phyloP scores from a whole-genome alignment of 164 flowering plant species.

The Sextonia rubra region DNA sequence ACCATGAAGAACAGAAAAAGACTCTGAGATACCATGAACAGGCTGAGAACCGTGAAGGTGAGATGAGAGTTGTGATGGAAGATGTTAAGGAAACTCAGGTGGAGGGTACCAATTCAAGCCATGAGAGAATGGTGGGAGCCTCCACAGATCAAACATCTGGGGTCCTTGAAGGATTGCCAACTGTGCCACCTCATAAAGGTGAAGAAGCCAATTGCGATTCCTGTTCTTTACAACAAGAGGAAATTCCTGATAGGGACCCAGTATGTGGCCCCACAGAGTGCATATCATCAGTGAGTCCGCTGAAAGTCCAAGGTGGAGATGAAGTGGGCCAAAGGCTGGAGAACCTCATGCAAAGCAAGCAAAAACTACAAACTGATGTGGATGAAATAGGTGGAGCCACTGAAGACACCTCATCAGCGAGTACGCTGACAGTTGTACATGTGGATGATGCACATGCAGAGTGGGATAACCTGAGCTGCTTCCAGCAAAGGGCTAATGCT shows the following conservation, averaged over 20 bases:
- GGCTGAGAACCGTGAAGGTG: conserved; percentile 18
- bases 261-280: conserved; percentile 12
- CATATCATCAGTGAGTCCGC: conserved; percentile 23
- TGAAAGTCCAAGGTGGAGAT: conserved; percentile 15
- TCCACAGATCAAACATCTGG: neutral
- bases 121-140: conserved; percentile 7
- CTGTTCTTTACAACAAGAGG: conserved; percentile 3
- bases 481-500: conserved; percentile 75
- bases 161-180: conserved; percentile 18
- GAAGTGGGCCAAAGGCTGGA: conserved; percentile 20
- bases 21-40: conserved; percentile 1
- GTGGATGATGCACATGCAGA: conserved; percentile 30
- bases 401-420: conserved; percentile 31
- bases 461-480: conserved; percentile 32
- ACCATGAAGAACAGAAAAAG: conserved; percentile 10
- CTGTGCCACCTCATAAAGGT: conserved; percentile 10
- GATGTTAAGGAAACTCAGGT: conserved; percentile 13
- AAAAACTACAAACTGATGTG: conserved; percentile 19
- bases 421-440: conserved; percentile 22
- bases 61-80: neutral
- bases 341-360: conserved; percentile 4
- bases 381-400: conserved; percentile 13
- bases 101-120: conserved; percentile 8
- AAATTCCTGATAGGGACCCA: conserved; percentile 9
- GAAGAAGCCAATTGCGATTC: conserved; percentile 12